phyloP scores from a whole-genome alignment of 2,329 filamentous ascomycete species.

The Ophidiomyces ophidiicola region DNA sequence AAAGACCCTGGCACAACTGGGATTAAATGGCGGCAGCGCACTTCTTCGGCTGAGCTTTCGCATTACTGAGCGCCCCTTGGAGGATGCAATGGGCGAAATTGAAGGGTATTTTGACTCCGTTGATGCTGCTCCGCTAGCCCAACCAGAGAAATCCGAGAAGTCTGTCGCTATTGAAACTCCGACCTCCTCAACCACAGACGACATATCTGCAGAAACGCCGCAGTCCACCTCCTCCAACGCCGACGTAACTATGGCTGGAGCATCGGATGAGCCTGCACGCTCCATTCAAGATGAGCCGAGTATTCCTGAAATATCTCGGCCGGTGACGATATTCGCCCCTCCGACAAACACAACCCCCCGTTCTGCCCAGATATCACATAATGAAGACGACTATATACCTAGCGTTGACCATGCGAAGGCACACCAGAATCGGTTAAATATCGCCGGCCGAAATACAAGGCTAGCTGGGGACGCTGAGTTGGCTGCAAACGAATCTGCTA shows the following conservation, averaged over 20 bases:
- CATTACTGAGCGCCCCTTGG: slow-evolving; percentile 62
- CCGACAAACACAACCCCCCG: slow-evolving; percentile 61
- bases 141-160: slow-evolving; percentile 11
- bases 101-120: slow-evolving; percentile 54
- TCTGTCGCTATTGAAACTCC: slow-evolving; percentile 8
- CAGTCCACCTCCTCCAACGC: slow-evolving; percentile 7
- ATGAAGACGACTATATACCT: slow-evolving; percentile 67
- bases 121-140: slow-evolving; percentile 22
- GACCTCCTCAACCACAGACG: slow-evolving; percentile 9
- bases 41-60: slow-evolving; percentile 67
- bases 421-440: slow-evolving; percentile 62
- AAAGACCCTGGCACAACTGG: slow-evolving; percentile 76
- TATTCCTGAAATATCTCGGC: slow-evolving; percentile 36
- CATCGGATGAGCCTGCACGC: background rate
- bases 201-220: background rate
- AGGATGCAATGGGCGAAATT: slow-evolving; percentile 76
- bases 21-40: slow-evolving; percentile 72
- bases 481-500: slow-evolving; percentile 53
- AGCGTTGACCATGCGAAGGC: slow-evolving; percentile 75
- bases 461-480: slow-evolving; percentile 75
- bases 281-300: slow-evolving; percentile 17
- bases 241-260: slow-evolving; percentile 1
- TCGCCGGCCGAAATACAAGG: slow-evolving; percentile 63
- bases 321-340: slow-evolving; percentile 62
- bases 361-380: slow-evolving; percentile 54